Evolutionary conservation across 768 basidiomycete species (phyloP).

Genomic region (Lactarius trivialis): DNA sequence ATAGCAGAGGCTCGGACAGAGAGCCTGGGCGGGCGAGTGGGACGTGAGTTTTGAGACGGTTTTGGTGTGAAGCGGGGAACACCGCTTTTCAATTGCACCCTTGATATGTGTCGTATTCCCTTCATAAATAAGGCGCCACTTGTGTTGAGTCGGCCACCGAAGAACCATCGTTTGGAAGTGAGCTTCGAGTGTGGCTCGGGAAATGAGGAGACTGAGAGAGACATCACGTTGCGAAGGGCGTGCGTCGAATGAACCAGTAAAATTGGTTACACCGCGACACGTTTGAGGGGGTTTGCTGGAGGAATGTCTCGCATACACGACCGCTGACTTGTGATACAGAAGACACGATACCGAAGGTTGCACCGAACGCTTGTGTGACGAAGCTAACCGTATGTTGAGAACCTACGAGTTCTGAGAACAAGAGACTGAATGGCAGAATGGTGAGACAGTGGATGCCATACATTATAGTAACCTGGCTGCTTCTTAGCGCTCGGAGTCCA

Average conservation of each 20-base stretch:
- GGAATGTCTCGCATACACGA: neutral
- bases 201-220: slow-evolving; percentile 23
- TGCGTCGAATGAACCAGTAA: too few species aligned
- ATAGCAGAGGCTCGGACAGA: neutral
- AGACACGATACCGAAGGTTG: neutral
- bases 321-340: neutral
- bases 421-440: neutral
- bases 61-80: too few species aligned
- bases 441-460: neutral
- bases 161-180: neutral
- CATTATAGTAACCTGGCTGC: neutral
- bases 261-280: neutral
- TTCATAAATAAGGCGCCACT: neutral
- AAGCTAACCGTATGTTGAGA: neutral
- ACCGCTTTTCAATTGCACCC: neutral
- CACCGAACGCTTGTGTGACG: neutral
- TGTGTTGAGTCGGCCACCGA: slow-evolving; percentile 8
- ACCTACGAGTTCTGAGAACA: neutral
- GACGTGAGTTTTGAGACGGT: neutral
- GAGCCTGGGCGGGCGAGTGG: neutral
- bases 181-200: slow-evolving; percentile 9
- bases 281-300: neutral
- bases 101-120: neutral
- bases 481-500: neutral
- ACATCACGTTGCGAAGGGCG: slow-evolving; percentile 2